These are phyloP conservation scores for Primulina huaijiensis DNA, from an alignment of 257 asterid species.

Conservation along the genomic window DNA sequence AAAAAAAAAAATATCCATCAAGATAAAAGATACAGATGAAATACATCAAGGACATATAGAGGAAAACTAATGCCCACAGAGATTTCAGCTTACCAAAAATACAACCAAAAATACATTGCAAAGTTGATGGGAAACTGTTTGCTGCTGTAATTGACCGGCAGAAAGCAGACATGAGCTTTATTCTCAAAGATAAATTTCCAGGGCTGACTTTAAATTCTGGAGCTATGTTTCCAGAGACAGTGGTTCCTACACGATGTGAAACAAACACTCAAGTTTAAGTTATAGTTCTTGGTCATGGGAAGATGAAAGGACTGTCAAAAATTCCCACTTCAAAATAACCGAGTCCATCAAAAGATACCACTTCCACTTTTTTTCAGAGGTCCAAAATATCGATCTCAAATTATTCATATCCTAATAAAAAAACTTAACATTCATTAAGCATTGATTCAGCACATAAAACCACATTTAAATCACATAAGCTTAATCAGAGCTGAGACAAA, in stretches of 20 bases:
- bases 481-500: conserved; percentile 15
- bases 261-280: conserved; percentile 24
- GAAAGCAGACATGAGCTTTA: conserved; percentile 74
- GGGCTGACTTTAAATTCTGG: conserved; percentile 70
- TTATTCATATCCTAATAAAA: conserved; percentile 14
- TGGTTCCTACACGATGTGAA: conserved; percentile 53
- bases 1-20: not conserved
- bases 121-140: conserved; percentile 84
- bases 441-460: conserved; percentile 19
- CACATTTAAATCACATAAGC: not conserved
- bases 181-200: conserved; percentile 65
- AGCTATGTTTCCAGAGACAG: conserved; percentile 52
- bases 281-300: conserved; percentile 15
- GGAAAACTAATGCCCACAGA: conserved; percentile 8
- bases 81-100: conserved; percentile 65
- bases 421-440: conserved; percentile 18
- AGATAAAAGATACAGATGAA: conserved; percentile 9
- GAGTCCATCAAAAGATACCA: conserved; percentile 1
- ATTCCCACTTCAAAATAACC: conserved; percentile 13
- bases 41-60: conserved; percentile 10
- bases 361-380: conserved; percentile 23
- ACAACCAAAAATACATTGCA: conserved; percentile 95
- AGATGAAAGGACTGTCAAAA: conserved; percentile 17
- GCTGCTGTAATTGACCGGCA: conserved; percentile 93
- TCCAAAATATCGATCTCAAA: not conserved